phyloP scores from a whole-genome alignment of 1,139 yeast genomes.

The Taiozyma onychis region DNA sequence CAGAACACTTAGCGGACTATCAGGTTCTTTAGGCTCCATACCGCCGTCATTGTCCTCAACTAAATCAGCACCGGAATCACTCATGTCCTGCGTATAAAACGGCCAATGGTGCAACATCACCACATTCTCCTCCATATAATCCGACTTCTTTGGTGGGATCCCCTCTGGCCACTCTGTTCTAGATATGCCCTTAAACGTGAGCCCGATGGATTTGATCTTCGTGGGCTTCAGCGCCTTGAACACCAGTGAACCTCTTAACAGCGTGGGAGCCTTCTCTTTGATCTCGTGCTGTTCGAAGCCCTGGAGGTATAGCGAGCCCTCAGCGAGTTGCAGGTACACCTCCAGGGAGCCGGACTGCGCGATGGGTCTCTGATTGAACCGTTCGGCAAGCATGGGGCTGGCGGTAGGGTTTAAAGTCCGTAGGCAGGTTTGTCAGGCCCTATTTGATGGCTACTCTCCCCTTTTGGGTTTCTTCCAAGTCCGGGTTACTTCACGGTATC shows the following conservation, averaged over 20 bases:
- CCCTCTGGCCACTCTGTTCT: constrained; percentile 99
- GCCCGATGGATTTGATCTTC: constrained; percentile 62
- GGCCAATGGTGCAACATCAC: constrained; percentile 88
- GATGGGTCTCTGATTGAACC: constrained; percentile 22
- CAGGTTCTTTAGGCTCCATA: constrained; percentile 1
- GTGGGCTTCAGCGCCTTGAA: constrained; percentile 68
- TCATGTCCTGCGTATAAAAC: constrained; percentile 45
- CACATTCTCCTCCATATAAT: constrained; percentile 57
- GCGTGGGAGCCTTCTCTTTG: constrained; percentile 67
- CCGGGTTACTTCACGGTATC: not conserved
- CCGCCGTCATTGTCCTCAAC: constrained; percentile 4
- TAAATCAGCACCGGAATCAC: constrained; percentile 25
- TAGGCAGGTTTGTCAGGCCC: not conserved
- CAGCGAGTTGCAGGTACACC: constrained; percentile 48
- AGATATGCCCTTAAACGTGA: constrained; percentile 66
- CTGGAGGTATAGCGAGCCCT: constrained; percentile 71
- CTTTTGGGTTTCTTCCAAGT: not conserved
- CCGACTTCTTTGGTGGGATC: constrained; percentile 80
- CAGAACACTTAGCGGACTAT: constrained; percentile 15
- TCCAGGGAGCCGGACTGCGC: constrained; percentile 30
- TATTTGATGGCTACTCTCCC: too few relatives aligned
- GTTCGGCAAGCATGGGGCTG: not conserved
- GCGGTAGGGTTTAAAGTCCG: too few relatives aligned
- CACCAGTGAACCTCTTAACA: constrained; percentile 77
- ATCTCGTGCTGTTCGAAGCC: constrained; percentile 72